These are phyloP conservation scores for Stephania japonica DNA, from an alignment of 164 flowering plant species.

Conservation along the genomic window DNA sequence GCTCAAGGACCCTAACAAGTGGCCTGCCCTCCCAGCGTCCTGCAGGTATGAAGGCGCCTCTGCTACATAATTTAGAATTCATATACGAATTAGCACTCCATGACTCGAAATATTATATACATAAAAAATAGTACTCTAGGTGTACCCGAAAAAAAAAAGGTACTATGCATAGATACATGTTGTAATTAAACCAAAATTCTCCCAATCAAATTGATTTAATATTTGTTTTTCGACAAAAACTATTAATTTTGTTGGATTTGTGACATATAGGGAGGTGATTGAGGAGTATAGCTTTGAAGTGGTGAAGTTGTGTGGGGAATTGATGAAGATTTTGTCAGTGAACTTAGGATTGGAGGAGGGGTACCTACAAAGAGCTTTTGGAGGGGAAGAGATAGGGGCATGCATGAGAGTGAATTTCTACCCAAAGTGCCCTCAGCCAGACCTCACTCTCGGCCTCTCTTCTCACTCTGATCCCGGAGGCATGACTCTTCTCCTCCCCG, in stretches of 20 bases:
- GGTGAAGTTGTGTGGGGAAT: conserved; percentile 39
- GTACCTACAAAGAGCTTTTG: conserved; percentile 50
- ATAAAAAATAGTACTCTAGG: no score
- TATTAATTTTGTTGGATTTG: not conserved
- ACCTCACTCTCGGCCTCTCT: conserved; percentile 68
- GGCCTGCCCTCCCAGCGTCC: conserved; percentile 55
- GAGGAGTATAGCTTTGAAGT: conserved; percentile 54
- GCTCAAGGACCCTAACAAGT: conserved; percentile 49
- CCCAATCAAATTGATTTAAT: no score
- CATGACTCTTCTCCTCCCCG: conserved; percentile 67
- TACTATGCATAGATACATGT: no score
- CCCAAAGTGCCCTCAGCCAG: conserved; percentile 88
- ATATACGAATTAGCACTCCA: no score
- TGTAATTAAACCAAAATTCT: no score
- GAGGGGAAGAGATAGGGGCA: conserved; percentile 64
- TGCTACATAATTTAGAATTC: no score
- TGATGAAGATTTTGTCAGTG: conserved; percentile 48
- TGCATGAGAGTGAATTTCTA: conserved; percentile 72
- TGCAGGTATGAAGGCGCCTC: conserved; percentile 66
- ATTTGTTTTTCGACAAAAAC: no score
- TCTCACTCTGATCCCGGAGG: conserved; percentile 95
- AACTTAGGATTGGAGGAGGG: conserved; percentile 52
- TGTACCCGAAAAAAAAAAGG: no score
- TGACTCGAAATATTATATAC: no score
- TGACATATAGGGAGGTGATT: conserved; percentile 45